Percentiles rank a stretch among this genome's conserved stretches.
Conservation (phyloP, 345 rosid genomes). For the Turnera subulata region DNA sequence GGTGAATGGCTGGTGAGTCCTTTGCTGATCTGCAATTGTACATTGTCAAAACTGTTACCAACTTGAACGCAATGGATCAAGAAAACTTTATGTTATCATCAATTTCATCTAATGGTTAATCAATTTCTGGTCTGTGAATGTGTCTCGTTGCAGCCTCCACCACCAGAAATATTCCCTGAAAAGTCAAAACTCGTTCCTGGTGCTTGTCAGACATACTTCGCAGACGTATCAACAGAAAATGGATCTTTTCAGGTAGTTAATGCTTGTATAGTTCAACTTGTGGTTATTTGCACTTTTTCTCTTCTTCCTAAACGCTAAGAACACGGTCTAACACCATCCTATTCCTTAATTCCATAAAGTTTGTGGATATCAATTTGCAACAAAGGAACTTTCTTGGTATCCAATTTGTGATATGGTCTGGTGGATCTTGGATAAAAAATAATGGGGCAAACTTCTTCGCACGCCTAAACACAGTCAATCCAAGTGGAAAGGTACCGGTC, state of each 20-base stretch:
- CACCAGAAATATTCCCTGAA: conserved; percentile 52
- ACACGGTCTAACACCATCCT: neutral
- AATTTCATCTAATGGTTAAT: neutral
- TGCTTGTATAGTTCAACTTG: no score
- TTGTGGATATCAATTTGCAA: conserved; percentile 45
- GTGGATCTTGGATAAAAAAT: conserved; percentile 52
- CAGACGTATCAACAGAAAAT: conserved; percentile 32
- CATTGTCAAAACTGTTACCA: neutral
- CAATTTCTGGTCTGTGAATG: neutral
- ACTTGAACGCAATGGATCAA: no score
- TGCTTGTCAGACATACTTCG: conserved; percentile 61
- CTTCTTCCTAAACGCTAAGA: neutral
- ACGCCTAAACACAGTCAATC: conserved; percentile 25
- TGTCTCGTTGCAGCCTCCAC: conserved; percentile 34
- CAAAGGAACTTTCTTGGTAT: conserved; percentile 41
- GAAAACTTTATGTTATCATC: no score
- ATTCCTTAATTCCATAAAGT: conserved; percentile 21
- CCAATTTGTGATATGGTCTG: conserved; percentile 57
- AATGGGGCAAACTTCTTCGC: conserved; percentile 48
- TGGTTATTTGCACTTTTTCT: no score
- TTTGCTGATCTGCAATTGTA: conserved; percentile 9
- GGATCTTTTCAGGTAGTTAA: conserved; percentile 47
- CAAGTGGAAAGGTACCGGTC: conserved; percentile 34
- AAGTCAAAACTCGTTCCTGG: conserved; percentile 46
- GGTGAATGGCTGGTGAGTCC: conserved; percentile 60